Evolutionary conservation across 371 early-diverging fungal genomes (phyloP), one percentile per base, ranked within the genome.

Genomic region (Neoconidiobolus thromboides): DNA sequence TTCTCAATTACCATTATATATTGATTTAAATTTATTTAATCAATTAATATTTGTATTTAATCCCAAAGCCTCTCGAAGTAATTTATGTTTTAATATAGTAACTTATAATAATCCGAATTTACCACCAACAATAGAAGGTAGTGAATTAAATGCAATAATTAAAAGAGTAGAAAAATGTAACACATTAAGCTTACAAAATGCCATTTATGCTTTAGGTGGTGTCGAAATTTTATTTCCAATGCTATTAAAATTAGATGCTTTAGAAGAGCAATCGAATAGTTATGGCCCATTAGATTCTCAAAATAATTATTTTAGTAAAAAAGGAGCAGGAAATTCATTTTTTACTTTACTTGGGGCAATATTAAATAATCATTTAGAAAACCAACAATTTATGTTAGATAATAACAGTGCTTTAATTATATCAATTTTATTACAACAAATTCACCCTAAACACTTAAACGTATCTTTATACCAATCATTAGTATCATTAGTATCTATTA

Each of bases 201-300:
- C 74, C 1, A 62, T 77, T 40, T 71, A 71, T 55, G 74, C 72
- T 7, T 60, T 77, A 43, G 78, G 78, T 41, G 75, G 75, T 12
- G 61, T 76, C 26, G 73, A 73, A 56, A 67, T 78, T 43, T 52
- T 76, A 36, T 65, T 73, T 40, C 76, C 76, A 1, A 54, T 78
- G 15, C 60, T 76, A 15, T 61, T 66, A n/a, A 69, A 72, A 56
- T 62, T 73, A 41, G 71, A 73, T 46, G 55, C 67, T 64, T 42
- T 63, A 37, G 61, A 44, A 3, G 39, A 37, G 9, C 41, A 43
- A 36, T 61, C 37, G 40, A 49, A 10, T 40, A 12, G 14, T 5
- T 52, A 49, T 41, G 63, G 60, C 48, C 69, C 50, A 51, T 62
- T 60, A 60, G 51, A 55, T 54, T 65, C 60, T 3, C 58, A 68